Evolutionary conservation across 495 filamentous ascomycete genomes (phyloP), one percentile per base, ranked within the genome.

Genomic region (Lichina pygmaea): DNA sequence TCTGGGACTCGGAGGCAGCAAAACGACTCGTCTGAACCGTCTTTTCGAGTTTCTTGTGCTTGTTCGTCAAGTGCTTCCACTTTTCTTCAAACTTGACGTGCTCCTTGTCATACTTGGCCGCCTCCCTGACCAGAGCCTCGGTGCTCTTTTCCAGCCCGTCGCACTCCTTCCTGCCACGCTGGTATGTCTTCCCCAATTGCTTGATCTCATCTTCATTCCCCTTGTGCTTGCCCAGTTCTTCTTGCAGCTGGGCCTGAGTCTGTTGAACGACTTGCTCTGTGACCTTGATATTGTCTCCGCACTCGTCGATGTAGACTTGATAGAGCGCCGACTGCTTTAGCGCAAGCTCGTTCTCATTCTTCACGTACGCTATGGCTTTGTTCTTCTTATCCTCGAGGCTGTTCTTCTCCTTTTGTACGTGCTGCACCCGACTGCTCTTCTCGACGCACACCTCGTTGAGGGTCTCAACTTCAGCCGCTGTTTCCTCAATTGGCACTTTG

Each of bases 71-170:
- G 58, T 93, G 93, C 55, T 97, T 97, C 54, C 78, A 75, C 66
- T 94, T 95, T 58, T 95, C 89, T 46, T 95, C 89, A 52, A 91
- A 85, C 54, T 95, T 95, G 57, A 97, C 89, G 34, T 74, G 73
- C 55, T 95, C 89, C 53, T 93, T 93, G 53, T 97, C 89, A 47
- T 85, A 81, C 56, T 81, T 86, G 12, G 82, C 73, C 66, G 85
- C 78, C 56, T 94, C 84, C 55, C 91, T 93, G 45, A 81, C 52
- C 43, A 93, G 62, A n/a, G 56, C 63, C 52, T 94, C 81, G 0
- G 72, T 74, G 24, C 81, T 68, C 52, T 85, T 84, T 52, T 94
- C 85, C 50, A 91, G 73, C 16, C 65, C 60, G 54, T 92, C 81
- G 48, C 72, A 82, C 50, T 93, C 81, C 52, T 82, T 86, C 34